Evolutionary conservation across 1,139 yeast genomes (phyloP).

Genomic region (Petasospora rhodanensis): DNA sequence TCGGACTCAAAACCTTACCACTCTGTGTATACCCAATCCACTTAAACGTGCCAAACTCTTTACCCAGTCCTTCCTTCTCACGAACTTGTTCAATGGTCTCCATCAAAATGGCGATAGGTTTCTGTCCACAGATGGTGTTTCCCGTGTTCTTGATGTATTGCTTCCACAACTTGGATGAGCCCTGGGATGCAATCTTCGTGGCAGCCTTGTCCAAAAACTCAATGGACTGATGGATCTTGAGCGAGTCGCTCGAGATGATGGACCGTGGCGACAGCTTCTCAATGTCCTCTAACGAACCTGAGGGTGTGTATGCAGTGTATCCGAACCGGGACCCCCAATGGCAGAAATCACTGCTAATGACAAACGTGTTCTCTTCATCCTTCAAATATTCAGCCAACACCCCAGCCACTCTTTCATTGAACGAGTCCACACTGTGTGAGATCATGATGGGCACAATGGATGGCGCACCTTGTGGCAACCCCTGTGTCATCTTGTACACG

Average conservation of each 20-base stretch:
- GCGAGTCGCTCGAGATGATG: slow-evolving; percentile 32
- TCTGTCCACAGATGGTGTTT: slow-evolving; percentile 92
- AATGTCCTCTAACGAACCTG: slow-evolving; percentile 24
- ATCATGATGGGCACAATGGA: slow-evolving; percentile 76
- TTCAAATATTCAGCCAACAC: slow-evolving; percentile 50
- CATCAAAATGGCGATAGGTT: slow-evolving; percentile 67
- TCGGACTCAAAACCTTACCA: slow-evolving; percentile 40
- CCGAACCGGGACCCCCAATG: slow-evolving; percentile 91
- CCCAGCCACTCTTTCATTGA: slow-evolving; percentile 44
- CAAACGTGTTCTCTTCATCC: slow-evolving; percentile 60
- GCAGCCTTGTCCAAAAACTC: slow-evolving; percentile 67
- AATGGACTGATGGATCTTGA: slow-evolving; percentile 58
- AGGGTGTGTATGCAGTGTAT: slow-evolving; percentile 54
- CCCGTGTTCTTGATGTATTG: slow-evolving; percentile 64
- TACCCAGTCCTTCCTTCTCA: slow-evolving; percentile 12
- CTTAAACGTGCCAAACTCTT: slow-evolving; percentile 35
- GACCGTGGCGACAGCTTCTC: slow-evolving; percentile 20
- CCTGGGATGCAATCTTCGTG: slow-evolving; percentile 57
- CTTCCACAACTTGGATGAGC: slow-evolving; percentile 49
- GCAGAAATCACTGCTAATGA: slow-evolving; percentile 88
- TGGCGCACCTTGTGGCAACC: slow-evolving; percentile 39
- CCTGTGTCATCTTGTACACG: slow-evolving; percentile 43
- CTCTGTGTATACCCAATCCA: slow-evolving; percentile 90
- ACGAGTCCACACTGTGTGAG: slow-evolving; percentile 50
- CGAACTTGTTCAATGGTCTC: slow-evolving; percentile 40